Base-by-base conservation (phyloP, 768 basidiomycete genomes). In the Russula sp. region DNA sequence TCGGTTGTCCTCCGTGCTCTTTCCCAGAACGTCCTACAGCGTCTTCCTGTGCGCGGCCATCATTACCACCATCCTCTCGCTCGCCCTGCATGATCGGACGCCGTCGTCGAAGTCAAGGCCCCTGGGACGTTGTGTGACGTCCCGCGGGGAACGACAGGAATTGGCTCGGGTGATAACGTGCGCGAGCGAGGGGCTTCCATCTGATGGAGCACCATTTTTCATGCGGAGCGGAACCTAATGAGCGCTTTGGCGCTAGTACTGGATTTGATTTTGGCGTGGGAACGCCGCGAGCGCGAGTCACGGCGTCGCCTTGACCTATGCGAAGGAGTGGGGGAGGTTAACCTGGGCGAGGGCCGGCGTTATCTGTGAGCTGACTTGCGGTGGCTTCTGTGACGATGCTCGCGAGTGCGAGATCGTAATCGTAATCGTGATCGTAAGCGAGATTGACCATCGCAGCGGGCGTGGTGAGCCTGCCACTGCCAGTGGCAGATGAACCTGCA, bases 381-480 rank as follows among this genome's bases (percentile, higher is more conserved):
- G 1, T 32, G 58, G 26, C 42, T 65, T 32, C 59, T 51, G n/a
- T 44, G 44, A 46, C 42, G 66, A 4, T 46, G 26, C 7, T 61
- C 57, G 8, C 58, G 52, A 36, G 52, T 20, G 18, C 50, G 66
- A 10, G 67, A 60, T n/a, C n/a, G n/a, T n/a, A n/a, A n/a, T n/a
- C n/a, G n/a, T n/a, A n/a, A n/a, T n/a, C 55, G 66, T 18, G 67
- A 60, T n/a, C 55, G 59, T 9, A 52, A 64, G 7, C 62, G 66
- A 8, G 67, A 65, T 36, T 18, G 40, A 3, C 9, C 62, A 22
- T 36, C 38, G 65, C 36, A n/a, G 42, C 57, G 3, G 66, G 68
- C 0, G 68, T 69, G 44, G 66, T 69, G 18, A 69, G 66, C 34
- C 68, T 55, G 46, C 65, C n/a, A n/a, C n/a, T n/a, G n/a, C n/a